Evolutionary conservation across 805 yeast species (phyloP).

Genomic region (Starmera dryadoides): DNA sequence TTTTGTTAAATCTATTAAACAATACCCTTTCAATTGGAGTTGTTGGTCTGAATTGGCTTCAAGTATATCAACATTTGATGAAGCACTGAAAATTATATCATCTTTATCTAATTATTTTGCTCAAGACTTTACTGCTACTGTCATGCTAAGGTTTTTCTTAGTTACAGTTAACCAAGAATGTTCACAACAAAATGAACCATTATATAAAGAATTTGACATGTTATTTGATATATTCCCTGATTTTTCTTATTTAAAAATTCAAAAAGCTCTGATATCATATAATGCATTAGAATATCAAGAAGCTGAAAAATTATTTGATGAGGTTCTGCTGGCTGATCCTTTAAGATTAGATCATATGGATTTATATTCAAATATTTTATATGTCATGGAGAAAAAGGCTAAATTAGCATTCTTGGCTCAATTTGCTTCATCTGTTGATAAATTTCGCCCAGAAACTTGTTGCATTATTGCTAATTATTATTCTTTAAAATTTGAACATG

Average conservation of each 20-base stretch:
- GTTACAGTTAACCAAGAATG: slow-evolving; percentile 71
- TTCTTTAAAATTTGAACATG: slow-evolving; percentile 88
- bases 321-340: slow-evolving; percentile 68
- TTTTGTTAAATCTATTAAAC: slow-evolving; percentile 51
- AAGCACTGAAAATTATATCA: slow-evolving; percentile 31
- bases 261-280: slow-evolving; percentile 74
- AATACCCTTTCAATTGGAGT: slow-evolving; percentile 87
- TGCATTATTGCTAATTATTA: slow-evolving; percentile 92
- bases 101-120: slow-evolving; percentile 12
- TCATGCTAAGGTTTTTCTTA: slow-evolving; percentile 52
- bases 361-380: slow-evolving; percentile 87
- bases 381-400: slow-evolving; percentile 84
- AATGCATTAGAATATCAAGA: slow-evolving; percentile 79
- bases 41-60: slow-evolving; percentile 79
- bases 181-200: slow-evolving; percentile 55
- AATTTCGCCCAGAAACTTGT: slow-evolving; percentile 89
- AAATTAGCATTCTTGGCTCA: slow-evolving; percentile 86
- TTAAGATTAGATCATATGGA: slow-evolving; percentile 86
- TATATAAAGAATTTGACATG: slow-evolving; percentile 41
- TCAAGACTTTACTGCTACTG: slow-evolving; percentile 26
- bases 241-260: slow-evolving; percentile 68
- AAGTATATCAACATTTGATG: slow-evolving; percentile 54
- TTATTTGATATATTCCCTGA: slow-evolving; percentile 57
- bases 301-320: slow-evolving; percentile 76
- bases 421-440: slow-evolving; percentile 72